Conservation (phyloP, 257 asterid genomes). For the Solanum infundibuliforme region DNA sequence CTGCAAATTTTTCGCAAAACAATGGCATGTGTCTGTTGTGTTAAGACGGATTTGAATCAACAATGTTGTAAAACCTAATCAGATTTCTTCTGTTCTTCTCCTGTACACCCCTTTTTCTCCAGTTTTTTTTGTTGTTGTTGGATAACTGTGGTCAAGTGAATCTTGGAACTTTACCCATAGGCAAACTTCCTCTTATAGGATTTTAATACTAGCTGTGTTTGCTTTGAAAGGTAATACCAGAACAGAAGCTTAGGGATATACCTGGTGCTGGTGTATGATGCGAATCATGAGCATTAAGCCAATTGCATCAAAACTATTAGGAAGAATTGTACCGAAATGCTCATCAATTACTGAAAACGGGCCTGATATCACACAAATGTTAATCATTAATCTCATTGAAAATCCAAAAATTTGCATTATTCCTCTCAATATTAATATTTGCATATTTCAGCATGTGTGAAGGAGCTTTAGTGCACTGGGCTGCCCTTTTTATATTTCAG, state of each 20-base stretch:
- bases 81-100: neutral
- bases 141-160: neutral
- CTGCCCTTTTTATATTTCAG: neutral
- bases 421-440: neutral
- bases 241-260: slow-evolving; percentile 16
- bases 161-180: neutral
- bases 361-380: slow-evolving; percentile 32
- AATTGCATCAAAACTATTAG: slow-evolving; percentile 83
- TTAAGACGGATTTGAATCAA: neutral
- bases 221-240: neutral
- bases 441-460: neutral
- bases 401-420: slow-evolving; percentile 14
- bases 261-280: slow-evolving; percentile 61
- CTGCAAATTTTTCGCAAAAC: neutral
- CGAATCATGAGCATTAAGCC: slow-evolving; percentile 99
- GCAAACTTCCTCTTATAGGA: neutral
- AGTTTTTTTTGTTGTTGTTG: neutral
- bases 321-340: slow-evolving; percentile 70
- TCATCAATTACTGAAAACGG: slow-evolving; percentile 88
- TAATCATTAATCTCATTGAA: slow-evolving; percentile 4
- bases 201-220: neutral
- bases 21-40: neutral
- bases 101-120: neutral
- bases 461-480: neutral
- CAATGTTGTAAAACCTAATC: neutral